A percentile compares a stretch with the other conserved stretches of the same genome.
Conservation (phyloP, 306 rosid species). For the Rosa lucieae region DNA sequence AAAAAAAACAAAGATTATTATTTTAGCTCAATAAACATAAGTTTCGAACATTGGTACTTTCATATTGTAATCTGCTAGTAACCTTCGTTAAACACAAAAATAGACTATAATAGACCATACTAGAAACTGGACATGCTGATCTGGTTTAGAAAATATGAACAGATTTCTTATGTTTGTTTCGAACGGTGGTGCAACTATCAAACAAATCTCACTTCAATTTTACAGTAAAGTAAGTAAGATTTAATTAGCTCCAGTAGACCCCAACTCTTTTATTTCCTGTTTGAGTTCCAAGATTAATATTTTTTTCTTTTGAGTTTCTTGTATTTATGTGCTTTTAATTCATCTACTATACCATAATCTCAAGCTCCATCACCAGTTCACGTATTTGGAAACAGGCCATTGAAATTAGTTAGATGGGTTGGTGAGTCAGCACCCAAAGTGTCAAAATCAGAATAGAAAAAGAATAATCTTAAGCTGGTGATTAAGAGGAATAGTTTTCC, state of each 20-base stretch:
- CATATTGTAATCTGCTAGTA: too few species aligned
- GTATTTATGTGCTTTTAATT: constrained; percentile 1
- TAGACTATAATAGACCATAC: too few species aligned
- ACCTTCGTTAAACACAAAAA: too few species aligned
- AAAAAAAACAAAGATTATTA: too few species aligned
- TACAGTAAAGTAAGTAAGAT: constrained; percentile 25
- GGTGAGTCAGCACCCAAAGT: constrained; percentile 57
- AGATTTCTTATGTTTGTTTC: not conserved
- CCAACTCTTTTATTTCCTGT: constrained; percentile 7
- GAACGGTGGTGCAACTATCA: constrained; percentile 38
- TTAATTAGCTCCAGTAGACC: constrained; percentile 37
- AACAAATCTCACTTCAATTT: constrained; percentile 34
- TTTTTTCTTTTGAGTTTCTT: not conserved
- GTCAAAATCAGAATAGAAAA: constrained; percentile 39
- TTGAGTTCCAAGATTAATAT: constrained; percentile 12
- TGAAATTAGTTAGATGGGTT: constrained; percentile 48
- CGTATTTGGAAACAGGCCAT: constrained; percentile 35
- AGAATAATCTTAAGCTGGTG: constrained; percentile 28
- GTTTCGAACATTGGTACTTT: too few species aligned
- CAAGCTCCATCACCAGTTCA: constrained; percentile 32
- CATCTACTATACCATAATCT: not conserved
- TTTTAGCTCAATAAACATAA: too few species aligned
- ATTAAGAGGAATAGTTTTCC: constrained; percentile 8
- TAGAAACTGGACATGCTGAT: too few species aligned
- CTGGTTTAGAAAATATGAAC: not conserved